Base-by-base conservation (phyloP, 148 eudicot genomes). In the Silene uniflora region DNA sequence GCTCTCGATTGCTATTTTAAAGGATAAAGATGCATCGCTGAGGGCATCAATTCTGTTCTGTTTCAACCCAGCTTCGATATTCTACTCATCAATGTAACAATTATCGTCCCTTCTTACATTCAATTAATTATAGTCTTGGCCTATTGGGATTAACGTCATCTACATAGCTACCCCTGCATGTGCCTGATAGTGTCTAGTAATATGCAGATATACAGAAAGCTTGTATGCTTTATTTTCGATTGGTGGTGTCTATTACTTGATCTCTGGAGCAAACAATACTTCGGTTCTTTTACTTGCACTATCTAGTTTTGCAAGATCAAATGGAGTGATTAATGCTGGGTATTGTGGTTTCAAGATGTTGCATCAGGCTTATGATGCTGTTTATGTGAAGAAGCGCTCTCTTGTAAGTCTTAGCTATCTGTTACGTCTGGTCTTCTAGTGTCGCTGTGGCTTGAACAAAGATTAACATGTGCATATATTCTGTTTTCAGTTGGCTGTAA, bases 1-100 rank as follows among this genome's bases (percentile, higher is more conserved):
- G 91, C 96, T 95, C 72, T 92, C 98, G 19, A 77, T 88, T 44
- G 65, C 79, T 44, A 81, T 89, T 73, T 79, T 95, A 80, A 89
- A 90, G 86, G 96, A 95, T 78, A 69, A 74, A 49, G 83, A 85
- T 68, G 84, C 83, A 79, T 87, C 98, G 19, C 62, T 95, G 79
- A 83, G 89, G 71, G 96, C 96, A 58, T 81, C 98, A 23, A 78
- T 88, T 62, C 79, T 95, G 87, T 95, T 95, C 78, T 95, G 98
- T 88, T 89, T 90, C 79, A 95, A 92, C 79, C 98, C 97, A 54
- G 97, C 98, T 77, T 95, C 98, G 42, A 88, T 95, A 81, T 95
- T 95, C 87, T 95, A 89, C 86, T 89, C 98, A 62, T 92, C 98
- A 62, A 86, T 95, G 98, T 92, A 92, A 72, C 56, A 8, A 3